Evolutionary conservation across 495 filamentous ascomycete species (phyloP).

Genomic region (Podospora comata): DNA sequence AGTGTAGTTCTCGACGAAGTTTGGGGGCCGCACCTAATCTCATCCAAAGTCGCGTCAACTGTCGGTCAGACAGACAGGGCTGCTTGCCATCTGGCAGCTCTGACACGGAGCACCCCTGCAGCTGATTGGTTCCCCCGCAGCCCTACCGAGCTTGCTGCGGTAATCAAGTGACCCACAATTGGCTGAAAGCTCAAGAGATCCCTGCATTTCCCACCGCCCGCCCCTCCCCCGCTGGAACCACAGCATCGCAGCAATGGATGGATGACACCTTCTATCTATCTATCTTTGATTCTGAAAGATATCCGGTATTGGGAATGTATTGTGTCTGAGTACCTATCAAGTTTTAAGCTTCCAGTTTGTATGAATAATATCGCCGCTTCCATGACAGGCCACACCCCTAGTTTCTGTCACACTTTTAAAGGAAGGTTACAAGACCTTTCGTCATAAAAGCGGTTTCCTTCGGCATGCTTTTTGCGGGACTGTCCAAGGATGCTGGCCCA

Average conservation of each 20-base stretch:
- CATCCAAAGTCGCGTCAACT: not conserved
- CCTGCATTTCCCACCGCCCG: too few relatives aligned
- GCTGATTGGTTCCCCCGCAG: slow-evolving; percentile 10
- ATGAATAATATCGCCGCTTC: not conserved
- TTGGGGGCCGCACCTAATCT: not conserved
- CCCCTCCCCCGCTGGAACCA: not conserved
- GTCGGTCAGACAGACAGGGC: not conserved
- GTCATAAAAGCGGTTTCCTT: slow-evolving; percentile 18
- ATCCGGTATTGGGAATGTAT: not conserved
- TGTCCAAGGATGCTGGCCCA: slow-evolving; percentile 19
- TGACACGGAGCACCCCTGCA: not conserved
- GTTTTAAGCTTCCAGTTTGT: too few relatives aligned
- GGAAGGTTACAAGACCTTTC: not conserved
- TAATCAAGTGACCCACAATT: slow-evolving; percentile 20
- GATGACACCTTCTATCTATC: not conserved
- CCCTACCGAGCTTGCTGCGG: slow-evolving; percentile 14
- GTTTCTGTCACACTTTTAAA: not conserved
- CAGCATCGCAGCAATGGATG: not conserved
- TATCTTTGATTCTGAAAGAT: not conserved
- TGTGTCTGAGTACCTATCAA: too few relatives aligned
- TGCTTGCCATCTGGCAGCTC: not conserved
- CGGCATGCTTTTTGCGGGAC: slow-evolving; percentile 17
- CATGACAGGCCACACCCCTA: not conserved
- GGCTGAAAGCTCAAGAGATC: slow-evolving; percentile 1
- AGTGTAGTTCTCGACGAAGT: not conserved